phyloP scores from a whole-genome alignment of 1,284 basidiomycete genomes.

The Moesziomyces globuligerus region DNA sequence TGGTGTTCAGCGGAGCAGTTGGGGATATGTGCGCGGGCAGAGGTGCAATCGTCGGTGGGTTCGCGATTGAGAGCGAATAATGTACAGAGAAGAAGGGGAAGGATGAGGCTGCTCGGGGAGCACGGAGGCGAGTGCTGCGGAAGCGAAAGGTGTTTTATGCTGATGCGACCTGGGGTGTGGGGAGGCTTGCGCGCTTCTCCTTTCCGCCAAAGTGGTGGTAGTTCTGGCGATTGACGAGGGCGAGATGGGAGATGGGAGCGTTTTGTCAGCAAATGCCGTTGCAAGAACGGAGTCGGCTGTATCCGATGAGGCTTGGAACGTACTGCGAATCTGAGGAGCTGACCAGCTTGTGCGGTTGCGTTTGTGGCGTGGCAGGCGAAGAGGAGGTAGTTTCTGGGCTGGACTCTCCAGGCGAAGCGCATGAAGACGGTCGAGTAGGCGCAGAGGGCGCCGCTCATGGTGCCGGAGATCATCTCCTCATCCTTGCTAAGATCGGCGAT shows the following conservation, averaged over 20 bases:
- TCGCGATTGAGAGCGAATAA: conserved; percentile 1
- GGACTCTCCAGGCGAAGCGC: conserved; percentile 65
- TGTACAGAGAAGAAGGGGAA: conserved; percentile 4
- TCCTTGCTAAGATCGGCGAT: conserved; percentile 64
- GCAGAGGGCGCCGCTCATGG: conserved; percentile 62
- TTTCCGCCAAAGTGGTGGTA: conserved; percentile 59
- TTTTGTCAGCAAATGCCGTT: too few relatives aligned
- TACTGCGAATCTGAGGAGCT: conserved; percentile 58
- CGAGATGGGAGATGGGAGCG: background rate
- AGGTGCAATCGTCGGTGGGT: background rate
- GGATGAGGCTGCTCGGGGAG: background rate
- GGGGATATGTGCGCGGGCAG: background rate
- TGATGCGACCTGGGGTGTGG: conserved; percentile 35
- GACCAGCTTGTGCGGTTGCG: conserved; percentile 59
- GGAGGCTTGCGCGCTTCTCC: conserved; percentile 28
- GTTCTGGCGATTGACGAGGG: too few relatives aligned
- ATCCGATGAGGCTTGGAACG: too few relatives aligned
- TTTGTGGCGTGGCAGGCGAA: conserved; percentile 65
- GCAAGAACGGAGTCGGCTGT: too few relatives aligned
- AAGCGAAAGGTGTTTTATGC: conserved; percentile 32
- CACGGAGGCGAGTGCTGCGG: background rate
- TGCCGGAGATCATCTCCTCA: conserved; percentile 63
- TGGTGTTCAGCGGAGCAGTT: too few relatives aligned
- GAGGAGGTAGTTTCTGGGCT: conserved; percentile 65
- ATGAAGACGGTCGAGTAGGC: conserved; percentile 64